Conservation (phyloP, 164 flowering plant genomes). For the Pachysandra terminalis region DNA sequence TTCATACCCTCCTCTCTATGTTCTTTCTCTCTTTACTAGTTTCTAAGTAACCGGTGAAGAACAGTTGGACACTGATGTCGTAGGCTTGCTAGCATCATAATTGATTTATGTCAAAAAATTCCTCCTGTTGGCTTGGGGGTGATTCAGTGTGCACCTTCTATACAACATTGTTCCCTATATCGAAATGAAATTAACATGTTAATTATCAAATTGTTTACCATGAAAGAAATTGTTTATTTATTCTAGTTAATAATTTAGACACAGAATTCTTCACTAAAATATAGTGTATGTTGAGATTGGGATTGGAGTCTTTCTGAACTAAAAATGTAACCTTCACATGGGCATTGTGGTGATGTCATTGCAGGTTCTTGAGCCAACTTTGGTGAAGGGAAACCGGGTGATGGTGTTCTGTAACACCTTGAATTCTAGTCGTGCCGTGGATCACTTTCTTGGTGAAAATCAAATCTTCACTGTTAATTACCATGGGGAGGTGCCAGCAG, state of each 20-base stretch:
- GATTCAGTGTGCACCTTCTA: too few relatives aligned
- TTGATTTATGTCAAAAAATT: neutral
- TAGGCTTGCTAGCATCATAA: neutral
- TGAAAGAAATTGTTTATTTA: too few relatives aligned
- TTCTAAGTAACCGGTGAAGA: neutral
- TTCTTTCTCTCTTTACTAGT: too few relatives aligned
- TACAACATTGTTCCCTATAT: neutral
- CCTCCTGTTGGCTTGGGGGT: neutral
- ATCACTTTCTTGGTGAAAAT: constrained; percentile 88
- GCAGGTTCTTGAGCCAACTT: constrained; percentile 97
- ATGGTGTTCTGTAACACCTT: constrained; percentile 99
- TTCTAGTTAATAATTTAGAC: neutral
- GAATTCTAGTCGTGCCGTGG: constrained; percentile 96
- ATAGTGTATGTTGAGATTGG: neutral
- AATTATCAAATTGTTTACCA: too few relatives aligned
- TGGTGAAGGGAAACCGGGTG: constrained; percentile 85
- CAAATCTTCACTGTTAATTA: constrained; percentile 88
- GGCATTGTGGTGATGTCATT: neutral
- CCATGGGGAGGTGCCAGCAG: constrained; percentile 98
- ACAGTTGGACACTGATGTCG: neutral
- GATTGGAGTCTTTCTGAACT: neutral
- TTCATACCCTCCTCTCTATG: too few relatives aligned
- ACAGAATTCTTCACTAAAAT: neutral
- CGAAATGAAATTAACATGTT: too few relatives aligned
- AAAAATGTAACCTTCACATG: neutral